Base-by-base conservation (phyloP, 164 flowering plant genomes). In the Paratinospora sagittata region DNA sequence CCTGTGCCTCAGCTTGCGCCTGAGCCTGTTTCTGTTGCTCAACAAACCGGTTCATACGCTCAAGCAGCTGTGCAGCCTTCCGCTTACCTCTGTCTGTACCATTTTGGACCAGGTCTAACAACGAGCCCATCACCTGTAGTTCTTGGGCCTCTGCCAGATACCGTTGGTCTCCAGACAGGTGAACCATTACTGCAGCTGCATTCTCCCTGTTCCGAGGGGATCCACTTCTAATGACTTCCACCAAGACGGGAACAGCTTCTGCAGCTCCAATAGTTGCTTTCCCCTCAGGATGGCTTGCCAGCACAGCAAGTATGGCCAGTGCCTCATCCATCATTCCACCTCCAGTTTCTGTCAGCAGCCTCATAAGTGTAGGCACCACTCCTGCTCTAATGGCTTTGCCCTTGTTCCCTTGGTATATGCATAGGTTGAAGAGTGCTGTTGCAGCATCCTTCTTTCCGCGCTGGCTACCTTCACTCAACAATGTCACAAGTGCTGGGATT, bases 371-470 rank as follows among this genome's bases (percentile, higher is more conserved):
- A 34, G 89, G 83, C 36, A 94, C 84, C 45, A 92, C 85, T 24
- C 98, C 96, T 52, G 98, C 93, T 70, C 96, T 80, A 63, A 92
- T 89, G 33, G 97, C 97, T 78, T 84, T 85, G 47, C 88, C 97
- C 73, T 92, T 94, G 85, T 94, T 94, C 30, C 97, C 98, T 78
- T 90, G 97, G 77, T 82, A 94, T 27, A 94, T 92, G 86, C 97
- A 90, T 68, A 94, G 75, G 78, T 92, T 94, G 81, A 94, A 94
- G 24, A 94, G 86, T 21, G 98, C 98, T 3, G 98, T 92, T n/a
- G 98, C 98, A n/a, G 98, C 98, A 77, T 94, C 98, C 71, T 94
- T 94, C 82, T 89, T 94, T 30, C 98, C 98, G 60, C 97, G 83
- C 65, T 84, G 98, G 61, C 88, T 90, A n/a, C 98, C 98, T 71